Base-by-base conservation (phyloP, 305 asterid genomes). In the Rubia peregrina region DNA sequence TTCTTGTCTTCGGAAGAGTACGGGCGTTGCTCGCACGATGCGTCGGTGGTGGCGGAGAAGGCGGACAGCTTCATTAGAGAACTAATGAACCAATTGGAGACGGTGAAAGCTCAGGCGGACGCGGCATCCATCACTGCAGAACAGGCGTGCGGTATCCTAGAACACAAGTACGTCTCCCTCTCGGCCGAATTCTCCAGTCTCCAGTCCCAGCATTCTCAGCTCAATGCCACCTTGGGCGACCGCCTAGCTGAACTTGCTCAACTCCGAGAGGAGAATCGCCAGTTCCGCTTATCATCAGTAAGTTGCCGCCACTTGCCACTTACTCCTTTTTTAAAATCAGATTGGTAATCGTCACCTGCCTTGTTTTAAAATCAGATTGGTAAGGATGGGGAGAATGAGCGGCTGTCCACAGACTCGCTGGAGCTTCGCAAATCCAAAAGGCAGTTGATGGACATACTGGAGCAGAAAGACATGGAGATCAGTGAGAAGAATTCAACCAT, bases 111-210 rank as follows among this genome's bases (percentile, higher is more conserved):
- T 40, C 89, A 94, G 81, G 86, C 96, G 0, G 98, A 88, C 70
- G 98, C 98, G 48, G 84, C 95, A 24, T 83, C 96, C 26, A 88
- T 94, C 73, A 89, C 98, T 51, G 92, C 93, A 44, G 99, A 94
- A 73, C 99, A 94, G 71, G 86, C 91, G 0, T 89, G 97, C 82
- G 82, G 93, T 40, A 81, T 88, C 36, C 87, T 89, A 64, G 97
- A 94, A 46, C 97, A 94, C 78, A 91, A 88, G 70, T 88, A 87
- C 79, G 86, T 84, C 33, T 77, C 96, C 12, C 91, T 89, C 69
- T 73, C 85, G 13, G 76, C 81, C 16, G 98, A 94, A 19, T 78
- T 78, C 77, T 70, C 87, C 21, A 68, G 80, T 19, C 80, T 91
- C 51, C 98, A 88, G 79, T 77, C 82, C 61, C 92, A 78, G 71